Percentiles rank a stretch among this genome's conserved stretches.
Conservation (phyloP, 441 rosid species). For the Erodium trifolium region DNA sequence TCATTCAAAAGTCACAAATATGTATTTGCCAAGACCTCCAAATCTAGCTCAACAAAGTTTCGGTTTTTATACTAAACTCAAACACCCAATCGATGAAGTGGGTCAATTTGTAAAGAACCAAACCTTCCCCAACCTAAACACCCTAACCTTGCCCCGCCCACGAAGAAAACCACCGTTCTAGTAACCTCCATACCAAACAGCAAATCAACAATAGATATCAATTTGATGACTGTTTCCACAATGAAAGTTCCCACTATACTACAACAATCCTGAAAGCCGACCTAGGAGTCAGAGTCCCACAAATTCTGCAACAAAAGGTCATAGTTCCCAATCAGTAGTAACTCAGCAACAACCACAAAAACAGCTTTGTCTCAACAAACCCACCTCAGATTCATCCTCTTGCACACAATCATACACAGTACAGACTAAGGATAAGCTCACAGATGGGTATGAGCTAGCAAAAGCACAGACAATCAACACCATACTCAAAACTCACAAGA, state of each 20-base stretch:
- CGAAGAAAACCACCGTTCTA: constrained; percentile 6
- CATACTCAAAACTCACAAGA: constrained; percentile 8
- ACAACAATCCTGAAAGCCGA: background rate
- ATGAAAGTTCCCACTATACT: background rate
- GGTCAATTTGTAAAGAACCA: constrained; percentile 12
- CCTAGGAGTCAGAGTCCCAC: constrained; percentile 15
- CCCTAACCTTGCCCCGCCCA: constrained; percentile 11
- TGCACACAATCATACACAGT: background rate
- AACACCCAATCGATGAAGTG: constrained; percentile 3
- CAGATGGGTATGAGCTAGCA: background rate
- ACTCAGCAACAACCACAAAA: background rate
- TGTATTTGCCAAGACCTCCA: constrained; percentile 8
- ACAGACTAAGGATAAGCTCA: background rate
- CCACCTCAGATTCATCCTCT: constrained; percentile 29
- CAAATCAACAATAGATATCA: constrained; percentile 6
- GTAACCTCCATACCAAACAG: constrained; percentile 1
- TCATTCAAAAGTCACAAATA: constrained; percentile 12
- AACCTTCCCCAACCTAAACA: constrained; percentile 2
- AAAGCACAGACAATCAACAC: background rate
- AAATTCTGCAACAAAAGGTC: constrained; percentile 31
- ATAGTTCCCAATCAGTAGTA: constrained; percentile 26
- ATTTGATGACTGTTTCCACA: background rate
- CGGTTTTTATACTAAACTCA: background rate
- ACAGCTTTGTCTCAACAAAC: constrained; percentile 13
- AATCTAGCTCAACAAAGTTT: constrained; percentile 16